Conservation (phyloP, 345 rosid genomes). For the Pugionium cornutum region DNA sequence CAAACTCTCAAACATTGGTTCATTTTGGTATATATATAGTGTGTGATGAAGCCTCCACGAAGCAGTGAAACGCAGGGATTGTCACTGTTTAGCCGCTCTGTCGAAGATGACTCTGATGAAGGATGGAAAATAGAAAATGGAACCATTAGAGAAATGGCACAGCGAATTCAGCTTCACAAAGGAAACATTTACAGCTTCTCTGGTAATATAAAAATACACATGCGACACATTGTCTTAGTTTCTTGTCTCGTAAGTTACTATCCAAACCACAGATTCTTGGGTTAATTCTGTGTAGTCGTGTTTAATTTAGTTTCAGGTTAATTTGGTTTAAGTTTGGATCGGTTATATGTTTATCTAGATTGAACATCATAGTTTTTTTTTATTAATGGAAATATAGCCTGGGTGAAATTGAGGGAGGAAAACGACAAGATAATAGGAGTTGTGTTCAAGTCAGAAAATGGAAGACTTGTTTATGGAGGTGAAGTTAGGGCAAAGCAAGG, state of each 20-base stretch:
- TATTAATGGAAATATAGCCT: slow-evolving; percentile 46
- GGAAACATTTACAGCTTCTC: slow-evolving; percentile 64
- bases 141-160: slow-evolving; percentile 42
- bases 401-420: slow-evolving; percentile 61
- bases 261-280: background rate
- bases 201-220: slow-evolving; percentile 39
- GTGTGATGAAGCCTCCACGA: slow-evolving; percentile 54
- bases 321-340: background rate
- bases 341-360: background rate
- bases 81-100: slow-evolving; percentile 49
- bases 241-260: slow-evolving; percentile 16
- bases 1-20: slow-evolving; percentile 5
- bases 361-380: slow-evolving; percentile 1
- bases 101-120: slow-evolving; percentile 39
- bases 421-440: slow-evolving; percentile 46
- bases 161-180: slow-evolving; percentile 46
- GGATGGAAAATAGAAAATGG: slow-evolving; percentile 46
- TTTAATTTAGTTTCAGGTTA: background rate
- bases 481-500: slow-evolving; percentile 51
- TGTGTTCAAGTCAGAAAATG: slow-evolving; percentile 45
- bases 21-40: slow-evolving; percentile 45
- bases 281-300: background rate
- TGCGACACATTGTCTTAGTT: background rate
- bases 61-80: slow-evolving; percentile 59
- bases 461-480: slow-evolving; percentile 50